Conservation (phyloP, 1,284 basidiomycete species). For the Malassezia globosa region DNA sequence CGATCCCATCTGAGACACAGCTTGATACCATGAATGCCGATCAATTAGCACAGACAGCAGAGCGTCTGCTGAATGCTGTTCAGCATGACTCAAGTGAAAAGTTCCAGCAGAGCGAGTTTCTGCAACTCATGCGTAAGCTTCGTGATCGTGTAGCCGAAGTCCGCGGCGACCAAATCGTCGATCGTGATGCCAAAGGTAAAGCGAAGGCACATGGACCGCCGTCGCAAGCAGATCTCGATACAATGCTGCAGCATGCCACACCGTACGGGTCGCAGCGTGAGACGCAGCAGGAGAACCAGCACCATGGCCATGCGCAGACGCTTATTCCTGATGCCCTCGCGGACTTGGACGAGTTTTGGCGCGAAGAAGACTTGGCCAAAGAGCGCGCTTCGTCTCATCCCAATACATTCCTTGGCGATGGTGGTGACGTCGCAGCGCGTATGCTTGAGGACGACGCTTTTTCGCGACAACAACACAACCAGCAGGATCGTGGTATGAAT, state of each 20-base stretch:
- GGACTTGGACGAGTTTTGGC: slow-evolving; percentile 34
- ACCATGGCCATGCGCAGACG: background rate
- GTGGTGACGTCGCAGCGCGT: slow-evolving; percentile 30
- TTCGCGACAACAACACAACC: no score
- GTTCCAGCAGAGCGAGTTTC: slow-evolving; percentile 75
- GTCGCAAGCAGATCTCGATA: slow-evolving; percentile 16
- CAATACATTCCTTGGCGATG: slow-evolving; percentile 32
- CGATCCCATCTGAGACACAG: background rate
- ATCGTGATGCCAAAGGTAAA: slow-evolving; percentile 26
- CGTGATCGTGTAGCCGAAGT: slow-evolving; percentile 73
- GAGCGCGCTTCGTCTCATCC: slow-evolving; percentile 18
- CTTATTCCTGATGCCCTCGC: slow-evolving; percentile 1
- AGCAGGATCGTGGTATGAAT: no score
- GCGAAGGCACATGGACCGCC: slow-evolving; percentile 15
- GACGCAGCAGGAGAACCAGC: background rate
- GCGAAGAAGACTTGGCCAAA: slow-evolving; percentile 40
- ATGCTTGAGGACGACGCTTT: slow-evolving; percentile 36
- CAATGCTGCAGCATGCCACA: slow-evolving; percentile 2
- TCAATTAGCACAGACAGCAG: slow-evolving; percentile 47
- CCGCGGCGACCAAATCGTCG: slow-evolving; percentile 66
- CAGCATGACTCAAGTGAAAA: slow-evolving; percentile 62
- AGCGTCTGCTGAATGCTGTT: slow-evolving; percentile 46
- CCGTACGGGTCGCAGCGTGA: background rate
- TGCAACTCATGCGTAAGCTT: slow-evolving; percentile 73
- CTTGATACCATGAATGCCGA: slow-evolving; percentile 32